phyloP scores from a whole-genome alignment of 768 basidiomycete species.

The Amanita phalloides region DNA sequence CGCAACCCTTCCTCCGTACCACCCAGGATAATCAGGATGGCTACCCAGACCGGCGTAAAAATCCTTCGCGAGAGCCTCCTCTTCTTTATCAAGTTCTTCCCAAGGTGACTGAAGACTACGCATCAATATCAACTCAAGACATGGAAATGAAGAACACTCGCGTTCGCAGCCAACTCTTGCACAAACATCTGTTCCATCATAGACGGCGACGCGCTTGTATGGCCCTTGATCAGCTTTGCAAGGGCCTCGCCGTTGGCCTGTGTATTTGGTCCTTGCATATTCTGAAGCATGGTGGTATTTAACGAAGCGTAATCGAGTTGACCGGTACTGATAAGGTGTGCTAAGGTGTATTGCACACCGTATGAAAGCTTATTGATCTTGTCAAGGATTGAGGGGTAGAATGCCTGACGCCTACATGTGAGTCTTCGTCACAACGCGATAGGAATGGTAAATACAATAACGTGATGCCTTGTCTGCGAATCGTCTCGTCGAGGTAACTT shows the following conservation, averaged over 20 bases:
- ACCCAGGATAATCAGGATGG: conserved; percentile 23
- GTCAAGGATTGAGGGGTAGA: conserved; percentile 3
- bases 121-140: background rate
- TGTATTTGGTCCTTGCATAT: conserved; percentile 20
- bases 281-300: conserved; percentile 13
- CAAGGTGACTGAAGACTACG: conserved; percentile 39
- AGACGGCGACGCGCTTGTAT: background rate
- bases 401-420: background rate
- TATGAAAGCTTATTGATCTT: conserved; percentile 16
- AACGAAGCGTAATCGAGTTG: conserved; percentile 19
- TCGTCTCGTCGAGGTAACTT: background rate
- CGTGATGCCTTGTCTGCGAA: background rate
- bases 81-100: conserved; percentile 51
- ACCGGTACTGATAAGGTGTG: conserved; percentile 23
- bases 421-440: background rate
- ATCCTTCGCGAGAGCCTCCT: conserved; percentile 22
- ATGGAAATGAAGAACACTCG: conserved; percentile 6
- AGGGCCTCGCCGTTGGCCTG: conserved; percentile 16
- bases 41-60: conserved; percentile 32
- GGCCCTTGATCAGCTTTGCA: conserved; percentile 6
- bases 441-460: background rate
- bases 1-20: conserved; percentile 54
- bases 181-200: conserved; percentile 14
- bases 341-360: conserved; percentile 44
- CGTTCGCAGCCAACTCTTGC: conserved; percentile 25